phyloP scores from a whole-genome alignment of 1,139 yeast genomes.

The Lodderomyces theae region DNA sequence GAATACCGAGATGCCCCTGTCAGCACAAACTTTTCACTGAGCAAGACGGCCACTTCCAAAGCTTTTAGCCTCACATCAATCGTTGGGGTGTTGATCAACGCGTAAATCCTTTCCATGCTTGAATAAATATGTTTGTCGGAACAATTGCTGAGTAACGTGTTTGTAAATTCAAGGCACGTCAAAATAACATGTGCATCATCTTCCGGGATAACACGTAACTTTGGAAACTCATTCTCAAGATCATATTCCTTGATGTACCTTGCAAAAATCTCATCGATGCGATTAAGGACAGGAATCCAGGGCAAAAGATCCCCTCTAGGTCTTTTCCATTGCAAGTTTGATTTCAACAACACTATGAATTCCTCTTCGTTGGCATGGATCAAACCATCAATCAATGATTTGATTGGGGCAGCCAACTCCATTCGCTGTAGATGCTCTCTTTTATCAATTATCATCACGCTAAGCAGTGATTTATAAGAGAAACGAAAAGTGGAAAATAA shows the following conservation, averaged over 20 bases:
- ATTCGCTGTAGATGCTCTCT: conserved; percentile 31
- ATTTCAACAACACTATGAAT: conserved; percentile 29
- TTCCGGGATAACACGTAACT: conserved; percentile 41
- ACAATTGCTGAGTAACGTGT: conserved; percentile 66
- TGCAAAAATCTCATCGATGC: conserved; percentile 69
- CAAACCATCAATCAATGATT: conserved; percentile 36
- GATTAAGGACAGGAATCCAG: conserved; percentile 75
- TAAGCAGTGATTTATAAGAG: neutral
- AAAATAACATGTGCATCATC: conserved; percentile 49
- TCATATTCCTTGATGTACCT: conserved; percentile 51
- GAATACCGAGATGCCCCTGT: conserved; percentile 41
- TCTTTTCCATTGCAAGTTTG: conserved; percentile 52
- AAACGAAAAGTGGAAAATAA: neutral
- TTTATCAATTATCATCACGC: conserved; percentile 34
- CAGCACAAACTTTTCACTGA: conserved; percentile 57
- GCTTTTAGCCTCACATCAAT: conserved; percentile 61
- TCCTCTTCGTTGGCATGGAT: conserved; percentile 27
- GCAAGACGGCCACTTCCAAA: conserved; percentile 57
- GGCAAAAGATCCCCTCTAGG: conserved; percentile 72
- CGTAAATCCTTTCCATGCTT: conserved; percentile 61
- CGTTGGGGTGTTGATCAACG: conserved; percentile 59
- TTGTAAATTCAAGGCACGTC: conserved; percentile 60
- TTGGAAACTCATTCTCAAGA: conserved; percentile 46
- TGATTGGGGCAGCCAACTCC: conserved; percentile 25
- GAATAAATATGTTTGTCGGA: conserved; percentile 66